Conservation (phyloP, 2,329 filamentous ascomycete species). For the Sporothrix phasma region DNA sequence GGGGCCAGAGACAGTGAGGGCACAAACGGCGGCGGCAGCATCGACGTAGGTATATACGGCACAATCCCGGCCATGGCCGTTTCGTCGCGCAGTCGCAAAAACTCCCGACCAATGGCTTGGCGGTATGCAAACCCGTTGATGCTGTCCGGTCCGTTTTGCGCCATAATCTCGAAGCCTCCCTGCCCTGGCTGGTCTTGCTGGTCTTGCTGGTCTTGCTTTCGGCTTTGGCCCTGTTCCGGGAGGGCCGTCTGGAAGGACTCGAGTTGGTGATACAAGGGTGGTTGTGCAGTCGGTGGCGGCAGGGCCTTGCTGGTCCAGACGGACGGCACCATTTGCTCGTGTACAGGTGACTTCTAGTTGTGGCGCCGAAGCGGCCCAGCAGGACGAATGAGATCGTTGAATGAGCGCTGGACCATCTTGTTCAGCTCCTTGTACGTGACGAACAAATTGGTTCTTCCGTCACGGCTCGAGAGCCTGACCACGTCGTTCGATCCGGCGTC, state of each 20-base stretch:
- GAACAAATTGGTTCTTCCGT: slow-evolving; percentile 81
- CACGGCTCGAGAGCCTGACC: slow-evolving; percentile 74
- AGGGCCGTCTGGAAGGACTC: not conserved
- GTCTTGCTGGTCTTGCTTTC: not conserved
- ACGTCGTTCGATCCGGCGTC: slow-evolving; percentile 84
- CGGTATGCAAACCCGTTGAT: too few relatives aligned
- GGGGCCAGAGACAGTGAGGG: too few relatives aligned
- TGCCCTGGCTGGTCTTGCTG: too few relatives aligned
- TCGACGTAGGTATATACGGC: too few relatives aligned
- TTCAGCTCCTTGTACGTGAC: slow-evolving; percentile 86
- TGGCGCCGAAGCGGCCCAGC: slow-evolving; percentile 10
- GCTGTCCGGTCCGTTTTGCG: too few relatives aligned
- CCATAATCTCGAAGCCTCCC: too few relatives aligned
- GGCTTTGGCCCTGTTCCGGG: not conserved
- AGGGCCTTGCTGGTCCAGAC: not conserved
- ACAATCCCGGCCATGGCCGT: too few relatives aligned
- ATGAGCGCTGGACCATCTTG: slow-evolving; percentile 49
- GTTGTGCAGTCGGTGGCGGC: too few relatives aligned
- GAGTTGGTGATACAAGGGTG: not conserved
- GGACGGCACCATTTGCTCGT: not conserved
- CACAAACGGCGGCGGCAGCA: too few relatives aligned
- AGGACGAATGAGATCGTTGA: slow-evolving; percentile 41
- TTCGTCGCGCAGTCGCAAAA: too few relatives aligned
- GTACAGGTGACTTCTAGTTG: slow-evolving; percentile 4
- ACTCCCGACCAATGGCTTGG: too few relatives aligned